Evolutionary conservation across 148 eudicot species (phyloP).

Genomic region (Heliosperma pusillum): DNA sequence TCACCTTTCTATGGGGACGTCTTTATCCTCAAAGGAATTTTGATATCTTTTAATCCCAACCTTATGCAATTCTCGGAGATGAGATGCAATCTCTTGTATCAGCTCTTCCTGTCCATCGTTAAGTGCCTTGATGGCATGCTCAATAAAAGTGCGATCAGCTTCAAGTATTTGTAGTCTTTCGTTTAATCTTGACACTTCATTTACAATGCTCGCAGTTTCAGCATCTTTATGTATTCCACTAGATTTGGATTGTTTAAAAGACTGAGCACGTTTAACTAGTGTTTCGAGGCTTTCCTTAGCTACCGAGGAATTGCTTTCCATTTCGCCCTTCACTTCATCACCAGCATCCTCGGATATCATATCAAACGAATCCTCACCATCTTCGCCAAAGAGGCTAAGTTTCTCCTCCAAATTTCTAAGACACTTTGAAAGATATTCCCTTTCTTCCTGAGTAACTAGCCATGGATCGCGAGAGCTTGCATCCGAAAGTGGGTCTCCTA

Average conservation of each 20-base stretch:
- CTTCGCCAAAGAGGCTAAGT: constrained; percentile 33
- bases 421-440: constrained; percentile 33
- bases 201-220: constrained; percentile 36
- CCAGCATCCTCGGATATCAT: constrained; percentile 20
- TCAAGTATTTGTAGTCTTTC: constrained; percentile 49
- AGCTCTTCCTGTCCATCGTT: constrained; percentile 39
- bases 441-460: constrained; percentile 47
- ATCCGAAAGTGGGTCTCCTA: constrained; percentile 28
- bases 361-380: constrained; percentile 15
- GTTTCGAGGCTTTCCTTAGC: constrained; percentile 14
- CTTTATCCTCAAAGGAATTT: constrained; percentile 21
- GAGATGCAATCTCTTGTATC: constrained; percentile 49
- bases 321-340: constrained; percentile 23
- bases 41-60: constrained; percentile 36
- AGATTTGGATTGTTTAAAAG: constrained; percentile 20
- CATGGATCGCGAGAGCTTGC: constrained; percentile 22
- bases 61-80: constrained; percentile 39
- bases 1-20: constrained; percentile 18
- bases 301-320: constrained; percentile 10
- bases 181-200: constrained; percentile 40
- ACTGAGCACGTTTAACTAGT: constrained; percentile 23
- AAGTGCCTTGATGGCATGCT: constrained; percentile 37
- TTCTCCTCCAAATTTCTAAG: constrained; percentile 49
- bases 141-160: constrained; percentile 42
- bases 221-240: constrained; percentile 25